Conservation (phyloP, 164 flowering plant genomes). For the Chimonanthus praecox region DNA sequence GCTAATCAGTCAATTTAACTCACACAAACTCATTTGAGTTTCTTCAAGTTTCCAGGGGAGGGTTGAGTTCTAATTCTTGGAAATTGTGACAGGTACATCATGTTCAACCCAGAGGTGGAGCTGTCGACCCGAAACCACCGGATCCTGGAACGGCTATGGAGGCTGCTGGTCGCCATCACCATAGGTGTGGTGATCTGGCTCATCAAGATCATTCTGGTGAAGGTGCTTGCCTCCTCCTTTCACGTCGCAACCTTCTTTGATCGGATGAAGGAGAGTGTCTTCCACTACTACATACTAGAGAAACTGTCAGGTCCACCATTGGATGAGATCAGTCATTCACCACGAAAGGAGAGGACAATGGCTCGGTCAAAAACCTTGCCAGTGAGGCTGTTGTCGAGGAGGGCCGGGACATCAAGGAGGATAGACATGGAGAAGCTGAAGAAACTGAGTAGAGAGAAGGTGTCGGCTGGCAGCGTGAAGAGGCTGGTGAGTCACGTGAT, state of each 20-base stretch:
- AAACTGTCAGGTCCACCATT: not conserved
- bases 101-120: too few species aligned
- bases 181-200: conserved; percentile 3
- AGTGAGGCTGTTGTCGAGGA: not conserved
- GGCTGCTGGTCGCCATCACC: conserved; percentile 10
- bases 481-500: conserved; percentile 4
- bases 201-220: conserved; percentile 2
- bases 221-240: conserved; percentile 6
- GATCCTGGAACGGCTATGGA: not conserved
- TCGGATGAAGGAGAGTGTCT: conserved; percentile 6
- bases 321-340: not conserved
- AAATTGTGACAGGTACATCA: too few species aligned
- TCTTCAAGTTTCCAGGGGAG: too few species aligned
- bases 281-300: conserved; percentile 2
- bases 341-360: conserved; percentile 1
- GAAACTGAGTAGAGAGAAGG: not conserved
- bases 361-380: not conserved
- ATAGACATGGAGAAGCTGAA: not conserved
- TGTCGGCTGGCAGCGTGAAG: not conserved
- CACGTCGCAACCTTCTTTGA: conserved; percentile 7
- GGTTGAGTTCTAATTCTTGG: too few species aligned
- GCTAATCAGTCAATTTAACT: too few species aligned
- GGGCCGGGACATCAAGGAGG: not conserved
- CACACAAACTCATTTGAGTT: too few species aligned
- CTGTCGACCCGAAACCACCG: not conserved